Evolutionary conservation across 345 rosid genomes (phyloP).

Genomic region (Rhodamnia argentea): DNA sequence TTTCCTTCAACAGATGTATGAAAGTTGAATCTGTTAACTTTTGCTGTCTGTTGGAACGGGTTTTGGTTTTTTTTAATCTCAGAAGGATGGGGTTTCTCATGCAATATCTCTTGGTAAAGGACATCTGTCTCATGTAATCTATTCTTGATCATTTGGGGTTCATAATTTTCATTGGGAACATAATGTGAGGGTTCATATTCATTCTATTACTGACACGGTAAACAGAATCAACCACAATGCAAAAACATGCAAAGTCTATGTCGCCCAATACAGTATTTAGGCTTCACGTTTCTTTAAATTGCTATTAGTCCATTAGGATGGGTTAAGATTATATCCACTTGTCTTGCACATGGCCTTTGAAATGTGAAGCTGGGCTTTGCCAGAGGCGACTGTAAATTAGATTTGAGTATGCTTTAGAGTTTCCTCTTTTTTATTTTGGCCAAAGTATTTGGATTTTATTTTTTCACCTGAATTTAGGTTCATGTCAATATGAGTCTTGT

Average conservation of each 20-base stretch:
- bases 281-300: background rate
- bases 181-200: background rate
- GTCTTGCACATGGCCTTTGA: background rate
- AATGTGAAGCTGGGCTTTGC: background rate
- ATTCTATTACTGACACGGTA: background rate
- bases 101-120: background rate
- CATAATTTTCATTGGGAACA: background rate
- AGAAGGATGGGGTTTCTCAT: background rate
- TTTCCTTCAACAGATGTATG: background rate
- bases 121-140: background rate
- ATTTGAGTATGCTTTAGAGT: background rate
- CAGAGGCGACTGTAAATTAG: background rate
- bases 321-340: background rate
- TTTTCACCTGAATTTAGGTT: background rate
- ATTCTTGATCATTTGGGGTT: background rate
- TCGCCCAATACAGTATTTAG: background rate
- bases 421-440: background rate
- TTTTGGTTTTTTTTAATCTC: background rate
- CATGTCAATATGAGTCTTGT: background rate
- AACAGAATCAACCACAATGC: background rate
- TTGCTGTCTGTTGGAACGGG: background rate
- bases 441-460: background rate
- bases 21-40: background rate
- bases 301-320: background rate
- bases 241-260: background rate